Conservation (phyloP, 169 alveolate species). For the Gregarina niphandrodes region DNA sequence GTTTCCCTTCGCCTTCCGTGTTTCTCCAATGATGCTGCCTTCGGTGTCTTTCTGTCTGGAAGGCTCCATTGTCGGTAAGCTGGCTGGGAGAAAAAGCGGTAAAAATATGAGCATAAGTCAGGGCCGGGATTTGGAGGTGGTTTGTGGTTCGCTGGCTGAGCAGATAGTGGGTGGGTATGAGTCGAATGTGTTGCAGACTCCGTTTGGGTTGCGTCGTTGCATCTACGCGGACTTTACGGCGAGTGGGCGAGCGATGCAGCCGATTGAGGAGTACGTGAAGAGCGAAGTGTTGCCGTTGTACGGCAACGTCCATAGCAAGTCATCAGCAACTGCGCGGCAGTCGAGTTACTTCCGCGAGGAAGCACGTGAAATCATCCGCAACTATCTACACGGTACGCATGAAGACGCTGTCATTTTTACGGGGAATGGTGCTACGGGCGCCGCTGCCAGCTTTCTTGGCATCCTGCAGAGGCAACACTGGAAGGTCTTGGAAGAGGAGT, state of each 20-base stretch:
- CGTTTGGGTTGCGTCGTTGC: constrained; percentile 8
- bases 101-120: too few relatives aligned
- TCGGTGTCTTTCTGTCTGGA: too few relatives aligned
- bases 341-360: constrained; percentile 10
- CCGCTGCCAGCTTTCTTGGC: not conserved
- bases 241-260: constrained; percentile 16
- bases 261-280: constrained; percentile 7
- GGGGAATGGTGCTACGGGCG: constrained; percentile 21
- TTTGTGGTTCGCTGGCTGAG: too few relatives aligned
- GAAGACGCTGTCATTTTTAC: constrained; percentile 22
- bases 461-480: not conserved
- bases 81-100: too few relatives aligned
- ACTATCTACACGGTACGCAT: constrained; percentile 9
- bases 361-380: constrained; percentile 19
- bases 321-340: constrained; percentile 22
- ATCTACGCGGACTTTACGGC: constrained; percentile 13
- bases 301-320: constrained; percentile 24
- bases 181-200: constrained; percentile 1
- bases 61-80: too few relatives aligned
- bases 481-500: constrained; percentile 1
- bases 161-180: too few relatives aligned
- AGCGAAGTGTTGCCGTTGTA: constrained; percentile 11
- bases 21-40: too few relatives aligned
- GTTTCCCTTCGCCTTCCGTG: too few relatives aligned
- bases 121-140: too few relatives aligned